phyloP scores from a whole-genome alignment of 2,329 filamentous ascomycete genomes.

The Thielaviopsis cerberus region DNA sequence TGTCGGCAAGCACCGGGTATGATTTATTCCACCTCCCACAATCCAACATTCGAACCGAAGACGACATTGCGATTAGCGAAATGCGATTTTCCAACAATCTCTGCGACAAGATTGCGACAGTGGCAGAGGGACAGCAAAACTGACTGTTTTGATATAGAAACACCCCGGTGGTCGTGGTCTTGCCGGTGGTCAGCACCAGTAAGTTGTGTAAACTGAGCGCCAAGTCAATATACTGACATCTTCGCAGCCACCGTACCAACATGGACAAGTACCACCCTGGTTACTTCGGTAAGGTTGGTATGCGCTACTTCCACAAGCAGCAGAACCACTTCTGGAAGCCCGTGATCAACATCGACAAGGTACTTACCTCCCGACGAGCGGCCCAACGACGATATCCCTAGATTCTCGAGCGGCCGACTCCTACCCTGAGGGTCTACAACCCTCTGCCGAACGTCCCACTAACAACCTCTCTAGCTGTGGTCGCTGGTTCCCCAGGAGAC shows the following conservation, averaged over 20 bases:
- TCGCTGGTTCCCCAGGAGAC: slow-evolving; percentile 82
- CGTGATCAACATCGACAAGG: slow-evolving; percentile 97
- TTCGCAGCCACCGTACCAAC: slow-evolving; percentile 12
- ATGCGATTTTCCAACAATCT: not conserved
- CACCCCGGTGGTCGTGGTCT: slow-evolving; percentile 64
- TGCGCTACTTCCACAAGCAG: slow-evolving; percentile 93
- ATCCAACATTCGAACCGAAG: not conserved
- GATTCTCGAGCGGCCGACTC: not conserved
- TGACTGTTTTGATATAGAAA: slow-evolving; percentile 32
- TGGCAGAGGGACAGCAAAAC: not conserved
- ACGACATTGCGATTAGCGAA: not conserved
- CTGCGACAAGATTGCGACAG: not conserved
- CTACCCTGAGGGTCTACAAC: not conserved
- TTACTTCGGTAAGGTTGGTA: slow-evolving; percentile 98
- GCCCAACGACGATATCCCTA: not conserved
- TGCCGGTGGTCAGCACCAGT: slow-evolving; percentile 96
- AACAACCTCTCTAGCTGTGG: slow-evolving; percentile 50
- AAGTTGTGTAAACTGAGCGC: slow-evolving; percentile 4
- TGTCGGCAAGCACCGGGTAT: slow-evolving; percentile 78
- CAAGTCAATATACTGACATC: slow-evolving; percentile 2
- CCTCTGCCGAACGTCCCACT: slow-evolving; percentile 14
- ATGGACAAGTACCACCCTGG: slow-evolving; percentile 67
- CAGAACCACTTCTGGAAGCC: slow-evolving; percentile 97
- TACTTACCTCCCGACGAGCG: slow-evolving; percentile 21
- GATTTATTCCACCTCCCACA: not conserved